Percentiles rank a stretch among this genome's conserved stretches.
Conservation (phyloP, 306 rosid genomes). For the Cotoneaster glaucophyllus region DNA sequence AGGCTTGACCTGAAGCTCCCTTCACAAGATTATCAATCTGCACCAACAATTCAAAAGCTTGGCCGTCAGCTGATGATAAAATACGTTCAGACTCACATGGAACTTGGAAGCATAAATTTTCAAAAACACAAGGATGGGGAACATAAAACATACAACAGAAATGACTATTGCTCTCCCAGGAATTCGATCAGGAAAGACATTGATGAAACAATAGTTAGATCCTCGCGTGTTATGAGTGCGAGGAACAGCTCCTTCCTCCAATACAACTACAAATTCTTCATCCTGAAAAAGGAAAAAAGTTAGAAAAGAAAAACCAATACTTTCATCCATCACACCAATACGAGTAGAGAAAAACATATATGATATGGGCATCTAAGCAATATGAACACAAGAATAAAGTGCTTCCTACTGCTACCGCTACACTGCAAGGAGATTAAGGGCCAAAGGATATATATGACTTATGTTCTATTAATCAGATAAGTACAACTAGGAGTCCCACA, state of each 20-base stretch:
- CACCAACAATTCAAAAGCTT: slow-evolving; percentile 20
- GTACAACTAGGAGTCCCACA: not conserved
- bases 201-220: slow-evolving; percentile 70
- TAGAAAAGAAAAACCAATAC: not conserved
- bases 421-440: not conserved
- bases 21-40: slow-evolving; percentile 95
- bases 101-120: not conserved
- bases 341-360: slow-evolving; percentile 2
- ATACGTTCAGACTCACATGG: not conserved
- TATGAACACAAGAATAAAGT: slow-evolving; percentile 1
- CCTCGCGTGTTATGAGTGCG: slow-evolving; percentile 79
- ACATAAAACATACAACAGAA: slow-evolving; percentile 61
- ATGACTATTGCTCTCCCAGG: slow-evolving; percentile 84
- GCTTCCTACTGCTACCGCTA: slow-evolving; percentile 11
- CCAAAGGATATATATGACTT: not conserved
- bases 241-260: slow-evolving; percentile 72
- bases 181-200: slow-evolving; percentile 78
- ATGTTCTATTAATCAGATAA: not conserved
- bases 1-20: slow-evolving; percentile 97
- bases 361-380: not conserved
- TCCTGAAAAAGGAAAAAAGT: slow-evolving; percentile 40
- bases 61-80: not conserved
- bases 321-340: slow-evolving; percentile 4
- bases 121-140: not conserved
- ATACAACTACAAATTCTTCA: slow-evolving; percentile 65